A percentile compares a stretch with the other conserved stretches of the same genome.
phyloP scores from a whole-genome alignment of 441 rosid genomes.

The Geranium incanum region DNA sequence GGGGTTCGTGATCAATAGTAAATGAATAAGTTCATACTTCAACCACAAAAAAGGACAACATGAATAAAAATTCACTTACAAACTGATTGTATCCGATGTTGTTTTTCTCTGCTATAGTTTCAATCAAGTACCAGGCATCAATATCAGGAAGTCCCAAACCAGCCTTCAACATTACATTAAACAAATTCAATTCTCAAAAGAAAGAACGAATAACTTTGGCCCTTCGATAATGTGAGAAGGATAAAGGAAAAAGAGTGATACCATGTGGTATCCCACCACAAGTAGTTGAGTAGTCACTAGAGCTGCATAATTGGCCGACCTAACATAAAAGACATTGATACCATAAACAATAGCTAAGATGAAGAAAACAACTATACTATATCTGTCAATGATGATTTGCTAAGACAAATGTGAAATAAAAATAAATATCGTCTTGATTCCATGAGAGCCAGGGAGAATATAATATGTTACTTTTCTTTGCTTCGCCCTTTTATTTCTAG shows the following conservation, averaged over 20 bases:
- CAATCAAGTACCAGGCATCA: constrained; percentile 93
- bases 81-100: constrained; percentile 73
- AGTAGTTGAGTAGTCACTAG: constrained; percentile 75
- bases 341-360: not conserved
- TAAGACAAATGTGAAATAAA: not conserved
- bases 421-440: not conserved
- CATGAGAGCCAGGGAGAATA: not conserved
- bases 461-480: not conserved
- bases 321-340: constrained; percentile 30
- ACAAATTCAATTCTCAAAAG: constrained; percentile 18
- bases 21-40: not conserved
- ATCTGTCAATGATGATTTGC: not conserved
- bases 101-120: constrained; percentile 87
- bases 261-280: constrained; percentile 91
- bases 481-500: not conserved
- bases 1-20: not conserved
- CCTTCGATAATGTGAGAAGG: not conserved
- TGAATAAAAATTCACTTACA: constrained; percentile 38
- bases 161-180: constrained; percentile 48
- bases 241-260: constrained; percentile 25
- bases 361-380: not conserved
- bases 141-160: constrained; percentile 91
- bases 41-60: constrained; percentile 15
- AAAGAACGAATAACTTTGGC: constrained; percentile 9
- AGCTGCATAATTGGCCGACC: constrained; percentile 85